phyloP scores from a whole-genome alignment of 2,329 filamentous ascomycete species.

The Phialemonium atrogriseum region DNA sequence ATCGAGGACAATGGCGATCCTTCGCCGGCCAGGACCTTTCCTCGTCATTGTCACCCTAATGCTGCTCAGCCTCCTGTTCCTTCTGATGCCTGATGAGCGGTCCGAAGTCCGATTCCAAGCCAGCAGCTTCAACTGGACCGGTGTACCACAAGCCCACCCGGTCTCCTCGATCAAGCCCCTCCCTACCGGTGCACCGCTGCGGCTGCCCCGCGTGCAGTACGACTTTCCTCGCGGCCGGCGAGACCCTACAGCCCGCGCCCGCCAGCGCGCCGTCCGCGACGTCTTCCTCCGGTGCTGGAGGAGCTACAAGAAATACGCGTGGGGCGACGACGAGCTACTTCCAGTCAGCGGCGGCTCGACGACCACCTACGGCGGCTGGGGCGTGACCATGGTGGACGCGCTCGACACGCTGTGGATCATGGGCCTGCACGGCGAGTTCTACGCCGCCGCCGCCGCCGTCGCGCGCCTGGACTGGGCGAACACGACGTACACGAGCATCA shows the following conservation, averaged over 20 bases:
- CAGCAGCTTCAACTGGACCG: slow-evolving; percentile 2
- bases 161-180: slow-evolving; percentile 13
- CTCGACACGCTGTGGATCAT: slow-evolving; percentile 51
- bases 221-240: slow-evolving; percentile 12
- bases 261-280: slow-evolving; percentile 25
- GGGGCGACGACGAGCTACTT: slow-evolving; percentile 44
- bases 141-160: slow-evolving; percentile 5
- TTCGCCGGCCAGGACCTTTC: too few species aligned
- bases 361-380: slow-evolving; percentile 42
- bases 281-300: slow-evolving; percentile 37
- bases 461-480: slow-evolving; percentile 45
- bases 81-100: not conserved
- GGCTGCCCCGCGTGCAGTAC: slow-evolving; percentile 33
- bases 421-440: slow-evolving; percentile 47
- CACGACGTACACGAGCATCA: slow-evolving; percentile 36
- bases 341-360: slow-evolving; percentile 39
- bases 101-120: not conserved
- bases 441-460: slow-evolving; percentile 35
- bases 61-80: not conserved
- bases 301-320: slow-evolving; percentile 43
- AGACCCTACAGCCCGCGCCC: slow-evolving; percentile 17
- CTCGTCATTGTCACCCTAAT: not conserved
- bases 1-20: too few species aligned
- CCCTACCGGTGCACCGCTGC: slow-evolving; percentile 23
- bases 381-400: slow-evolving; percentile 47